phyloP scores from a whole-genome alignment of 73 alveolate species.

The Stentor coeruleus region DNA sequence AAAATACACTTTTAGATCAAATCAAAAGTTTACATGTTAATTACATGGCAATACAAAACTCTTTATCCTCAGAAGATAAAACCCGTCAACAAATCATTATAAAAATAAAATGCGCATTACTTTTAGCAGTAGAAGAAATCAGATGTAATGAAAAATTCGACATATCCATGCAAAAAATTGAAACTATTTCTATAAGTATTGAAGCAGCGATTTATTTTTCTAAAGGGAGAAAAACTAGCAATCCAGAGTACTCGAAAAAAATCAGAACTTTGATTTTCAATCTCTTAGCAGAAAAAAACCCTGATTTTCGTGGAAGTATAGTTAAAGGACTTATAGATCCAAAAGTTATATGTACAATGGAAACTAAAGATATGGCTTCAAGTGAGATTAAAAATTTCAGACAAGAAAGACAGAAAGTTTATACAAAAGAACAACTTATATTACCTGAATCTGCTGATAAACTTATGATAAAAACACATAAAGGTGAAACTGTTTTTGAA shows the following conservation, averaged over 20 bases:
- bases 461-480: not conserved
- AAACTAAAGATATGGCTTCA: constrained; percentile 18
- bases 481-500: constrained; percentile 19
- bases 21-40: not conserved
- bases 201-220: constrained; percentile 12
- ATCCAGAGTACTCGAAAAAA: not conserved
- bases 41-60: not conserved
- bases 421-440: not conserved
- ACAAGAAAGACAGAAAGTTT: constrained; percentile 12
- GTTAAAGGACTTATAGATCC: not conserved
- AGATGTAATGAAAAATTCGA: not conserved
- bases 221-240: not conserved
- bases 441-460: not conserved
- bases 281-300: constrained; percentile 5
- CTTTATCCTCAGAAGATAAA: constrained; percentile 11
- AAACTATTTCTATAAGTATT: not conserved
- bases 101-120: not conserved
- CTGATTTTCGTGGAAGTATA: constrained; percentile 1
- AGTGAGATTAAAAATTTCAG: constrained; percentile 11
- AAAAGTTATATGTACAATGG: not conserved
- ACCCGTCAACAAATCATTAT: not conserved
- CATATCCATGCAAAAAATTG: not conserved
- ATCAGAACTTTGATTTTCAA: not conserved
- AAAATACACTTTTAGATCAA: not conserved
- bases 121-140: constrained; percentile 6